A percentile compares a stretch with the other conserved stretches of the same genome.
phyloP scores from a whole-genome alignment of 2,329 filamentous ascomycete species.

The Hypoxylon sp. region DNA sequence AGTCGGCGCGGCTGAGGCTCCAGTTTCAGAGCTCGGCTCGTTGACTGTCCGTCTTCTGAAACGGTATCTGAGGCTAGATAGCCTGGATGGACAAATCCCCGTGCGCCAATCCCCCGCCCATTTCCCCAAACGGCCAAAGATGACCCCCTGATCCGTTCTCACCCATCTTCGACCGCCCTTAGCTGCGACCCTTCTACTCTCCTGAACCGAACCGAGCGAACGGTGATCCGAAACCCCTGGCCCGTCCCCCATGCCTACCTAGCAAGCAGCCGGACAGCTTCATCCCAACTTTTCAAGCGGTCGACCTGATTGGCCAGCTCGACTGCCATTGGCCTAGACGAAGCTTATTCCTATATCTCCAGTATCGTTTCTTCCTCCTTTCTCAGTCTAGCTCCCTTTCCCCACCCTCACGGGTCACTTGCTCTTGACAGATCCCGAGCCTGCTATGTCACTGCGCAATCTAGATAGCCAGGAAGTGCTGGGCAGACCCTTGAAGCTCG shows the following conservation, averaged over 20 bases:
- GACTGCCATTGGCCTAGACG: slow-evolving; percentile 28
- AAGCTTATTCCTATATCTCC: slow-evolving; percentile 26
- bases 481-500: slow-evolving; percentile 35
- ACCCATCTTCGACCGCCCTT: slow-evolving; percentile 24
- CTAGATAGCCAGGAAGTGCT: slow-evolving; percentile 31
- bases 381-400: slow-evolving; percentile 15
- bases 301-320: slow-evolving; percentile 16
- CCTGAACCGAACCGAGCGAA: slow-evolving; percentile 29
- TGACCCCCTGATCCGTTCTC: slow-evolving; percentile 24
- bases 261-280: no score
- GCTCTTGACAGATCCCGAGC: slow-evolving; percentile 17
- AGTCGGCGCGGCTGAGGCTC: slow-evolving; percentile 35
- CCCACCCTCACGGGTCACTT: slow-evolving; percentile 8
- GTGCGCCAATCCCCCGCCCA: slow-evolving; percentile 21
- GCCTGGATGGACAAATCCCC: slow-evolving; percentile 15
- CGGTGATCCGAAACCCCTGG: slow-evolving; percentile 21
- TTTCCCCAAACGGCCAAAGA: slow-evolving; percentile 15
- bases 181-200: slow-evolving; percentile 32
- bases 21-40: slow-evolving; percentile 45
- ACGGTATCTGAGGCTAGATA: slow-evolving; percentile 44
- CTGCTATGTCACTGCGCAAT: slow-evolving; percentile 24
- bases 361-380: slow-evolving; percentile 41
- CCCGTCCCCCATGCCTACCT: slow-evolving; percentile 16
- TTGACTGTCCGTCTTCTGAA: slow-evolving; percentile 43
- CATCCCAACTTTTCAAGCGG: slow-evolving; percentile 36